phyloP scores from a whole-genome alignment of 2,329 filamentous ascomycete genomes.

The Colletotrichum endophyticum region DNA sequence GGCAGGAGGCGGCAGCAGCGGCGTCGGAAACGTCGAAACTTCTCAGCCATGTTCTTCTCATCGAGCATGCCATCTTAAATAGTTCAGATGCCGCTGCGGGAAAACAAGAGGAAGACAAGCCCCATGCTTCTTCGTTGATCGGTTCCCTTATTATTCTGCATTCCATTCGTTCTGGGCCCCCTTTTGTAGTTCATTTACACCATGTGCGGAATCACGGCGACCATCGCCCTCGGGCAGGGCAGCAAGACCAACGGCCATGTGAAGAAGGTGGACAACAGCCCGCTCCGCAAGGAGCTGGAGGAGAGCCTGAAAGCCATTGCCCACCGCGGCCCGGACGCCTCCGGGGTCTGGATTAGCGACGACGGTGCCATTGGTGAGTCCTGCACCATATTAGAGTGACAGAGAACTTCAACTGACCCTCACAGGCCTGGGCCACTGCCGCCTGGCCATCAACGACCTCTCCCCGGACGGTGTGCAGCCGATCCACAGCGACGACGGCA shows the following conservation, averaged over 20 bases:
- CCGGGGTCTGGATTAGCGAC: conserved; percentile 31
- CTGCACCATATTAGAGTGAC: neutral
- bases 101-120: neutral
- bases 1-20: neutral
- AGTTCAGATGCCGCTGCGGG: neutral
- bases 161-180: neutral
- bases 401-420: neutral
- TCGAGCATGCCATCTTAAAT: neutral
- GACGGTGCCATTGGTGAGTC: neutral
- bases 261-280: neutral
- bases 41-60: neutral
- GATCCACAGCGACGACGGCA: conserved; percentile 36
- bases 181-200: neutral
- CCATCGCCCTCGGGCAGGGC: conserved; percentile 6
- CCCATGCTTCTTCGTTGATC: neutral
- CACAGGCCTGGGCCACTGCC: conserved; percentile 48
- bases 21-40: neutral
- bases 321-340: conserved; percentile 35
- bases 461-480: conserved; percentile 52
- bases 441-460: conserved; percentile 59
- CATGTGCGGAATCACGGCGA: conserved; percentile 17
- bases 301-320: conserved; percentile 27
- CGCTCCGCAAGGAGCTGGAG: conserved; percentile 22
- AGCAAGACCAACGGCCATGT: neutral
- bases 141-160: neutral